Evolutionary conservation across 139 green algal species (phyloP).

Genomic region (Picochlorum costavermella): DNA sequence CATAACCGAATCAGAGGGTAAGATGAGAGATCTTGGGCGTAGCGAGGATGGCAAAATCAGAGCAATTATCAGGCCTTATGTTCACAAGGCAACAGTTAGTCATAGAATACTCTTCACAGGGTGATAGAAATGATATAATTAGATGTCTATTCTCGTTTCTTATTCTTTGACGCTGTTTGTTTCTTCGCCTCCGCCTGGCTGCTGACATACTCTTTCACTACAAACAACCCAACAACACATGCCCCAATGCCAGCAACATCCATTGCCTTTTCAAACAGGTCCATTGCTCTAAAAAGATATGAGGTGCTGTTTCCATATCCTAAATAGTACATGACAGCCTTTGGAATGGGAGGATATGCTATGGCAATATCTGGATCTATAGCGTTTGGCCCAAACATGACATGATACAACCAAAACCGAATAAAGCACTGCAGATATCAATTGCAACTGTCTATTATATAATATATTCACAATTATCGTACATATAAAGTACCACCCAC

Average conservation of each 20-base stretch:
- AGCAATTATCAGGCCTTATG: too few relatives aligned
- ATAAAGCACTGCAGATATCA: conserved; percentile 13
- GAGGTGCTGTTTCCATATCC: not conserved
- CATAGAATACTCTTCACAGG: conserved; percentile 3
- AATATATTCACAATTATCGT: not conserved
- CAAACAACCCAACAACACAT: not conserved
- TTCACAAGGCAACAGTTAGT: not conserved
- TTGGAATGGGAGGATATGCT: conserved; percentile 9
- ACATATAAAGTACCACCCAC: conserved; percentile 2
- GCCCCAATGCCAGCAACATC: conserved; percentile 6
- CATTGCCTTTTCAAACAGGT: conserved; percentile 12
- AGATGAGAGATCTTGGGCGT: too few relatives aligned
- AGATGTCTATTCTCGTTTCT: conserved; percentile 9
- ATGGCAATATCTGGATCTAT: conserved; percentile 5
- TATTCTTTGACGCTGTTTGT: not conserved
- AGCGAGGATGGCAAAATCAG: too few relatives aligned
- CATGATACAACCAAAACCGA: conserved; percentile 16
- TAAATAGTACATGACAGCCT: not conserved
- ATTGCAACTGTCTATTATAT: not conserved
- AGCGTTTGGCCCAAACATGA: conserved; percentile 10
- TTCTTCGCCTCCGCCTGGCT: not conserved
- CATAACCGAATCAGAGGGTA: too few relatives aligned
- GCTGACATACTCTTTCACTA: conserved; percentile 6
- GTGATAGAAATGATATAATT: too few relatives aligned
- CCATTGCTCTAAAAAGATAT: conserved; percentile 4